A percentile compares a stretch with the other conserved stretches of the same genome.
phyloP scores from a whole-genome alignment of 208 protist genomes.

The Trypanosomatidae sp. region DNA sequence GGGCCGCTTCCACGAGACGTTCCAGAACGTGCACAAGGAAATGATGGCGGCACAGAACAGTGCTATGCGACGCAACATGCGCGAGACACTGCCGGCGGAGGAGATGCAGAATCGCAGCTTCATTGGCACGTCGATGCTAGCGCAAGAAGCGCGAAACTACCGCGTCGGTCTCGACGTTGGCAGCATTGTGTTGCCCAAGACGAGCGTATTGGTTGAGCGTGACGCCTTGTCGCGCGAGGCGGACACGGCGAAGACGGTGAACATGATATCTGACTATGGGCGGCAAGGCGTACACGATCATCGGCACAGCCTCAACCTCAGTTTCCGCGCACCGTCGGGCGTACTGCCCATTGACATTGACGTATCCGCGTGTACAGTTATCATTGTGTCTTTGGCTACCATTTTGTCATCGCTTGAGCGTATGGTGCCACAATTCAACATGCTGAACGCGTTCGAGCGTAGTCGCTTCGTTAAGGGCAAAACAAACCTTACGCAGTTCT shows the following conservation, averaged over 20 bases:
- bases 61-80: conserved; percentile 5
- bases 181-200: not conserved
- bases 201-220: not conserved
- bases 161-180: not conserved
- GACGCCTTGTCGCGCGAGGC: no score
- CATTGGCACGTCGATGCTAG: conserved; percentile 8
- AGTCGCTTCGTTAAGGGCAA: not conserved
- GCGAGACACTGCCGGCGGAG: not conserved
- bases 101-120: conserved; percentile 4
- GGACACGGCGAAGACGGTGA: not conserved
- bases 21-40: conserved; percentile 18
- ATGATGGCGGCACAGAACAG: conserved; percentile 12
- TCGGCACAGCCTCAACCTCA: conserved; percentile 9
- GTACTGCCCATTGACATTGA: conserved; percentile 20
- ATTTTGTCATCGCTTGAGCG: conserved; percentile 16
- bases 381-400: conserved; percentile 9
- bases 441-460: conserved; percentile 13
- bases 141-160: conserved; percentile 6
- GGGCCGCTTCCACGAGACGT: conserved; percentile 12
- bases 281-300: not conserved
- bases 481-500: conserved; percentile 4
- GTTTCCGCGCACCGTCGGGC: conserved; percentile 12
- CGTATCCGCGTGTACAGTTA: conserved; percentile 14
- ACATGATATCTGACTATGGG: not conserved
- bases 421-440: conserved; percentile 11